phyloP scores from a whole-genome alignment of 2,329 filamentous ascomycete species.

The Colletotrichum musicola region DNA sequence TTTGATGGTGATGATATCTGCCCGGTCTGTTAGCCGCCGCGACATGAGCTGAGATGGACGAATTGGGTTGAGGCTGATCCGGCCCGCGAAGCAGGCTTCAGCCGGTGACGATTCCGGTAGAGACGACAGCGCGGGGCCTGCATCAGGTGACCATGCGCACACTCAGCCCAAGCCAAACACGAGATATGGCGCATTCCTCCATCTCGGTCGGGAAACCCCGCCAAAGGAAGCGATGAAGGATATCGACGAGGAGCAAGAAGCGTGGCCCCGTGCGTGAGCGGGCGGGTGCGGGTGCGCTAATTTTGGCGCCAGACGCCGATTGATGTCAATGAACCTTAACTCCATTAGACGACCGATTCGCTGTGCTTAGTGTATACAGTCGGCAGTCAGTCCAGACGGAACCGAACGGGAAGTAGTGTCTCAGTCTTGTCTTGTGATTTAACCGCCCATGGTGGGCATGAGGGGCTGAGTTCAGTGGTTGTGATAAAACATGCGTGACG shows the following conservation, averaged over 20 bases:
- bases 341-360: background rate
- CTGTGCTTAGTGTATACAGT: background rate
- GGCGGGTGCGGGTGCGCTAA: constrained; percentile 25
- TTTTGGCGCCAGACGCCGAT: constrained; percentile 35
- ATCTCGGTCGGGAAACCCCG: background rate
- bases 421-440: constrained; percentile 4
- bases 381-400: background rate
- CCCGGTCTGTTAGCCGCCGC: constrained; percentile 22
- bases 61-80: background rate
- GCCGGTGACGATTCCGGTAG: background rate
- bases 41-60: background rate
- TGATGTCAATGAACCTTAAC: background rate
- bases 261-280: background rate
- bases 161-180: constrained; percentile 20
- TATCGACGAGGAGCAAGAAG: background rate
- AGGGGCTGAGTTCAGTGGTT: constrained; percentile 36
- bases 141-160: constrained; percentile 8
- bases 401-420: constrained; percentile 1
- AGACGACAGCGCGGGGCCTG: constrained; percentile 3
- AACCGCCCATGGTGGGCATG: constrained; percentile 27
- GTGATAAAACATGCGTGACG: constrained; percentile 36
- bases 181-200: constrained; percentile 2
- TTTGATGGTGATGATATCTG: background rate
- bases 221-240: background rate
- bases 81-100: no score